phyloP scores from a whole-genome alignment of 176 grass and related monocot genomes.

The Raddia distichophylla region DNA sequence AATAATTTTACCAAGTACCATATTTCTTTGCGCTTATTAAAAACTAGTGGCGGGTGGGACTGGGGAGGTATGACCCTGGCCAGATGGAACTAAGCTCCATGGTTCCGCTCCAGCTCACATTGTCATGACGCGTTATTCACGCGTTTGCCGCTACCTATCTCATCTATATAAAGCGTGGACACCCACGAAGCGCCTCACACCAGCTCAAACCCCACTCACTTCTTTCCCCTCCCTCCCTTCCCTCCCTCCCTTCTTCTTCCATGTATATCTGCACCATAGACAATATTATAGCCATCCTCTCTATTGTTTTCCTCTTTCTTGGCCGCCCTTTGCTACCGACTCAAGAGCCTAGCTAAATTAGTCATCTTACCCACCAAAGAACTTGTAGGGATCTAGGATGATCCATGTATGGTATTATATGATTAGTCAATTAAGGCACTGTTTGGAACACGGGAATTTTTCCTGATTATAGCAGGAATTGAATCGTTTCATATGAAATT shows the following conservation, averaged over 20 bases:
- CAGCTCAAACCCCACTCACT: background rate
- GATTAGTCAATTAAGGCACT: background rate
- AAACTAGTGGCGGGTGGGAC: no score
- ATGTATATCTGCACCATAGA: background rate
- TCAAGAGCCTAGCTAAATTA: background rate
- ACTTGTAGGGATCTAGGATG: background rate
- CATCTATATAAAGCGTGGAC: background rate
- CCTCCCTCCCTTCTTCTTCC: background rate
- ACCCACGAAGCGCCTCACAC: background rate
- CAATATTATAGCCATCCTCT: background rate
- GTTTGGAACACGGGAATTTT: background rate
- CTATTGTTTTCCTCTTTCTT: background rate
- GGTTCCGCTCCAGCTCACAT: no score
- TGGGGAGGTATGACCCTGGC: no score
- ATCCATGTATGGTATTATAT: background rate
- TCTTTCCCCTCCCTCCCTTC: background rate
- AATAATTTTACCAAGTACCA: no score
- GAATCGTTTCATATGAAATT: background rate
- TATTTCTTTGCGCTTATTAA: no score
- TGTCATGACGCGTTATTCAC: background rate
- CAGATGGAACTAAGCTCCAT: no score
- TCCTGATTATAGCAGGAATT: accelerated
- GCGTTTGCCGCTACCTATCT: background rate
- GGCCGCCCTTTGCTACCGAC: background rate
- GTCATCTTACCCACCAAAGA: background rate